Percentiles rank a stretch among this genome's conserved stretches.
Conservation (phyloP, 2,329 filamentous ascomycete species). For the Raffaelea arxii region DNA sequence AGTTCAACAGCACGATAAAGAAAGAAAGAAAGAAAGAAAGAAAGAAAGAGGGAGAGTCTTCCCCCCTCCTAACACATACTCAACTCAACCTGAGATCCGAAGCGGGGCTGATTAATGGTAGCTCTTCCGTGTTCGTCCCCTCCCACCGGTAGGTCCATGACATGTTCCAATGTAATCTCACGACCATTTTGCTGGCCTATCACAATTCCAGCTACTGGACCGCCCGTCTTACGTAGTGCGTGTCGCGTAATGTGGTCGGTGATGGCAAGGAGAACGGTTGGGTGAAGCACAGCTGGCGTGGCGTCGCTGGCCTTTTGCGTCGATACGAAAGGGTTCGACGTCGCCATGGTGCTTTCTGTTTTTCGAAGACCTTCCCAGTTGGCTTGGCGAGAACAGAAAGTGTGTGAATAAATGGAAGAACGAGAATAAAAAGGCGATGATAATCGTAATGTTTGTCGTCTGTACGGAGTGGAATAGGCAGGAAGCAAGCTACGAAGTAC, state of each 20-base stretch:
- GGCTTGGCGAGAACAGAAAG: too few species aligned
- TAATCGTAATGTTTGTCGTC: too few species aligned
- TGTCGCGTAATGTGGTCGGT: constrained; percentile 95
- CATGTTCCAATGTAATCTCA: constrained; percentile 84
- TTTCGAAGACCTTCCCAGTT: too few species aligned
- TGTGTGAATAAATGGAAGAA: too few species aligned
- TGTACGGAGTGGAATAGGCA: too few species aligned
- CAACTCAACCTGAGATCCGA: constrained; percentile 69
- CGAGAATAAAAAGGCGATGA: too few species aligned
- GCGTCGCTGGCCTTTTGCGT: constrained; percentile 61
- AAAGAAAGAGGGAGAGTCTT: too few species aligned
- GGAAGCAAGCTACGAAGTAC: too few species aligned
- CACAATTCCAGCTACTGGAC: constrained; percentile 77
- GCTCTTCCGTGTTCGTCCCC: constrained; percentile 43
- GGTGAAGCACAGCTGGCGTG: constrained; percentile 77
- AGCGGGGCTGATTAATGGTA: constrained; percentile 60
- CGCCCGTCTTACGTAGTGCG: constrained; percentile 62
- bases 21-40: too few species aligned
- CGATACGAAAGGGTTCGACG: constrained; percentile 53
- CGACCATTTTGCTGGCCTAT: constrained; percentile 86
- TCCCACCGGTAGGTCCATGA: constrained; percentile 67
- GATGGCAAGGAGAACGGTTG: constrained; percentile 89
- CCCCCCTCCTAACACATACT: constrained; percentile 51
- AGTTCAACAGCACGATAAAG: neutral
- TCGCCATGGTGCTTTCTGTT: too few species aligned